Evolutionary conservation across 257 asterid species (phyloP), one percentile per base, ranked within the genome.

Genomic region (Dorcoceras hygrometricum): DNA sequence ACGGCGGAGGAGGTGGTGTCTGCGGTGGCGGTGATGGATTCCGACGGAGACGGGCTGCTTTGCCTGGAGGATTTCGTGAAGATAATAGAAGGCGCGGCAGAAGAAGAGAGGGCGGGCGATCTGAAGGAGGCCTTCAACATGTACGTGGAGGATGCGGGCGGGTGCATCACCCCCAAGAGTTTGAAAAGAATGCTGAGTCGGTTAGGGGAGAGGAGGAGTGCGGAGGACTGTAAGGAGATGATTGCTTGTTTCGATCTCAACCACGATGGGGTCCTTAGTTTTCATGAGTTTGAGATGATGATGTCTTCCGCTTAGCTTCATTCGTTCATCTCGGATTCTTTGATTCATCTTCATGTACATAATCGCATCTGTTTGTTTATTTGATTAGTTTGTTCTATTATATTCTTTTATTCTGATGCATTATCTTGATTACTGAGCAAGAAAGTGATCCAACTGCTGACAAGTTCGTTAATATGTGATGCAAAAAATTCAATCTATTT

Each of bases 201-300:
- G 57, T 61, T 90, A 76, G 97, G 97, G 14, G 81, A 84, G 67
- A 62, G 80, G 6, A 82, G 61, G 64, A 82, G 79, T 2, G 71
- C 77, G 0, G 82, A 63, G 11, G 86, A 87, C 2, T 89, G 96
- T 61, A 72, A 29, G 64, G 53, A 31, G 60, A 86, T 89, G 92
- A 84, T 87, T 0, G 78, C 81, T 67, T 56, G 54, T 1, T 87
- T 84, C 59, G 96, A 89, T 76, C 73, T 87, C 22, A 79, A 89
- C 11, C 86, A 84, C 0, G 96, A 87, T 64, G 96, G 92, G 0
- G 82, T 83, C 59, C 84, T 89, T 0, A 65, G 67, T 50, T 85
- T 85, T 75, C 69, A 87, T 3, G 97, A 90, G 79, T 90, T 90
- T 68, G 65, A 73, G 80, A 27, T 80, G 46, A 90, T 90, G 95